Conservation (phyloP, 2,329 filamentous ascomycete species). For the Aspergillus phoenicis region DNA sequence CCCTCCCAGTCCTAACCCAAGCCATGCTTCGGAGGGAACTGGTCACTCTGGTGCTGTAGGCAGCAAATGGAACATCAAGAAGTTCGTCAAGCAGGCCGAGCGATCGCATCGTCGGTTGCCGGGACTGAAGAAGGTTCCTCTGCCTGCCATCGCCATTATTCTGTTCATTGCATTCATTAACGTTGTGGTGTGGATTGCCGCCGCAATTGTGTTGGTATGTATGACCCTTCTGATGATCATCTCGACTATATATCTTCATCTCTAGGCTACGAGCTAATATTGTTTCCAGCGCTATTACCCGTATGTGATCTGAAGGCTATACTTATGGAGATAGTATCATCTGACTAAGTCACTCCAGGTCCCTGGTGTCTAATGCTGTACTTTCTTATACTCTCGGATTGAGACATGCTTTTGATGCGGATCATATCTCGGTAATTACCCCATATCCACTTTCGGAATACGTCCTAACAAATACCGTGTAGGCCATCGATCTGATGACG, state of each 20-base stretch:
- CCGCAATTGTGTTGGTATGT: constrained; percentile 59
- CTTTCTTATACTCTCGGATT: constrained; percentile 87
- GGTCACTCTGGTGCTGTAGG: constrained; percentile 13
- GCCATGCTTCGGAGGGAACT: neutral
- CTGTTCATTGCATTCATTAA: constrained; percentile 57
- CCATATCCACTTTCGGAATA: neutral
- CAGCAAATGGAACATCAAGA: constrained; percentile 32
- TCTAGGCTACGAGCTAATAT: constrained; percentile 14
- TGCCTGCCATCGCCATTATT: constrained; percentile 61
- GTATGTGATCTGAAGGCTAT: constrained; percentile 29
- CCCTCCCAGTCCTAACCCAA: neutral
- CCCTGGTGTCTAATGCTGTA: constrained; percentile 75
- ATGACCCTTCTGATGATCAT: neutral
- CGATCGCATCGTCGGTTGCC: constrained; percentile 56
- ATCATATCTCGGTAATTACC: constrained; percentile 70
- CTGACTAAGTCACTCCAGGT: constrained; percentile 35
- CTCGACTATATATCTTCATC: neutral
- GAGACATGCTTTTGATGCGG: constrained; percentile 95
- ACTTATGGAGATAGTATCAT: neutral
- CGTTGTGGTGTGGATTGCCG: constrained; percentile 59
- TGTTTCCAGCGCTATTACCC: constrained; percentile 38
- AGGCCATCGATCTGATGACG: constrained; percentile 93
- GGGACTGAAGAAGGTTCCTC: constrained; percentile 58
- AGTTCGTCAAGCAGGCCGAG: constrained; percentile 44
- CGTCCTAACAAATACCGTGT: neutral